Conservation (phyloP, 108 stramenopile species). For the Skeletonema potamos region DNA sequence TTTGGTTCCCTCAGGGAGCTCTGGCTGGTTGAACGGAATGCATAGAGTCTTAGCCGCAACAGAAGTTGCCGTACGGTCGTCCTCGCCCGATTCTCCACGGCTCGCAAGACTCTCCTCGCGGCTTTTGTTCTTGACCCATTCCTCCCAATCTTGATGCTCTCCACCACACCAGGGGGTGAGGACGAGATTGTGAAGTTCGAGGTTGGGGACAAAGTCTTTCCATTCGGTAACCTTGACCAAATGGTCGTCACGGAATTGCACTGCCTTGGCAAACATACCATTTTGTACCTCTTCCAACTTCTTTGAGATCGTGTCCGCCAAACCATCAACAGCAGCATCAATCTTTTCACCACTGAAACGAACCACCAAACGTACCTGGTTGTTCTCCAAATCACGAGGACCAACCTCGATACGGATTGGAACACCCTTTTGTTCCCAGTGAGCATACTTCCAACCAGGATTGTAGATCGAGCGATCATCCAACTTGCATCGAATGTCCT, state of each 20-base stretch:
- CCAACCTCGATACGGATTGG: conserved; percentile 99
- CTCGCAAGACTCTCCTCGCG: conserved; percentile 82
- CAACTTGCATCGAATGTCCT: conserved; percentile 85
- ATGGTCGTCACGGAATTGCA: conserved; percentile 88
- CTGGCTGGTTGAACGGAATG: conserved; percentile 97
- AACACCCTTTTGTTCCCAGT: conserved; percentile 99
- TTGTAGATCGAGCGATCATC: conserved; percentile 96
- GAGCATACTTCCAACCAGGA: conserved; percentile 99
- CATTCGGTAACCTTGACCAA: conserved; percentile 93
- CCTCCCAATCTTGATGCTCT: conserved; percentile 94
- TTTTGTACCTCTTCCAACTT: conserved; percentile 91
- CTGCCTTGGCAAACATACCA: conserved; percentile 91
- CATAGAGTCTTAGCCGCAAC: conserved; percentile 99
- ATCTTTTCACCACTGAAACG: conserved; percentile 90
- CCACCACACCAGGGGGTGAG: conserved; percentile 97
- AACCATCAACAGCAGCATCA: conserved; percentile 70
- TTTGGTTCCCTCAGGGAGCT: conserved; percentile 92
- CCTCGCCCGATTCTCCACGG: conserved; percentile 78
- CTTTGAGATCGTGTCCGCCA: conserved; percentile 51
- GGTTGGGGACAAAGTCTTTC: conserved; percentile 97
- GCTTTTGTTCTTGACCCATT: conserved; percentile 97
- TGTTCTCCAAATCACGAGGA: conserved; percentile 92
- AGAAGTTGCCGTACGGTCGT: conserved; percentile 88
- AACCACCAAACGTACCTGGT: conserved; percentile 76
- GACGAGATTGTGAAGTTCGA: conserved; percentile 94